Evolutionary conservation across 2,329 filamentous ascomycete genomes (phyloP).

Genomic region (Xylariaceae sp.): DNA sequence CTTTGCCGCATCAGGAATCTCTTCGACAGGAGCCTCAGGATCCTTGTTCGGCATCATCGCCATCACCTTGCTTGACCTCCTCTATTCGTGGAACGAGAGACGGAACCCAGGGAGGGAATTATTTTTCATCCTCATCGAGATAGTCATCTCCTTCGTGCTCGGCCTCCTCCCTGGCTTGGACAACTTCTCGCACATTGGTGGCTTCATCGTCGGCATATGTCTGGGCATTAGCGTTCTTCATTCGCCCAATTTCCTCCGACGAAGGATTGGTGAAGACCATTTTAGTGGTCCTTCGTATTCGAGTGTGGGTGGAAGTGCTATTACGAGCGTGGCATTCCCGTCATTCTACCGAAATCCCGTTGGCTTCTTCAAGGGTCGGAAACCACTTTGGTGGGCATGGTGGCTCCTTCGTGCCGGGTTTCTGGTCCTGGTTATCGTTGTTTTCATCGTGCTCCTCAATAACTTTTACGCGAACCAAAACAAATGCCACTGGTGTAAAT

Average conservation of each 20-base stretch:
- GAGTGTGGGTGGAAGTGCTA: constrained; percentile 60
- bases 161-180: constrained; percentile 91
- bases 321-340: constrained; percentile 54
- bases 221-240: constrained; percentile 88
- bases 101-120: constrained; percentile 80
- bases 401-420: constrained; percentile 85
- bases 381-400: constrained; percentile 97
- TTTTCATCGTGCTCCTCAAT: constrained; percentile 84
- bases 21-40: constrained; percentile 89
- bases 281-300: constrained; percentile 67
- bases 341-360: constrained; percentile 67
- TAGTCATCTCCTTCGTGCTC: constrained; percentile 88
- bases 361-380: constrained; percentile 90
- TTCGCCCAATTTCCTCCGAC: constrained; percentile 81
- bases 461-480: constrained; percentile 87
- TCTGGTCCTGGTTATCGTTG: constrained; percentile 79
- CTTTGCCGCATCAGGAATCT: constrained; percentile 80
- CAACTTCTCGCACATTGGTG: constrained; percentile 97
- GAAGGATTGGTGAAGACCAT: constrained; percentile 71
- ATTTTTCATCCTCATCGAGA: constrained; percentile 84
- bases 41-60: constrained; percentile 91
- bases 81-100: constrained; percentile 91
- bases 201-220: constrained; percentile 89
- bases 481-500: constrained; percentile 91
- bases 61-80: constrained; percentile 82